A percentile compares a stretch with the other conserved stretches of the same genome.
Conservation (phyloP, 176 grass and related monocot genomes). For the Carex scoparia region DNA sequence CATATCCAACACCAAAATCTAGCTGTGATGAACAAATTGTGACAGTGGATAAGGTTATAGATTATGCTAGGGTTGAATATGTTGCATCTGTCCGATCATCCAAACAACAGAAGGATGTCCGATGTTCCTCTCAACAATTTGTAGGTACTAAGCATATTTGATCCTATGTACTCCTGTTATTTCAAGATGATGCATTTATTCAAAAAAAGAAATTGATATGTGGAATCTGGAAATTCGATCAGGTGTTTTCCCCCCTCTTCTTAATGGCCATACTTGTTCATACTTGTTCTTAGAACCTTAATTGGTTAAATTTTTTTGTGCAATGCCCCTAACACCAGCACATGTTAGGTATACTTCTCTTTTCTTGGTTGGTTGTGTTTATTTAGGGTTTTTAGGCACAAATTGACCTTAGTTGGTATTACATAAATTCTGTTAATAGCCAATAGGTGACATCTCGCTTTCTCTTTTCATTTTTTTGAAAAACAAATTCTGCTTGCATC, state of each 20-base stretch:
- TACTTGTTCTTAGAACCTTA: neutral
- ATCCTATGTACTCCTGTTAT: neutral
- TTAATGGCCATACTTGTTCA: neutral
- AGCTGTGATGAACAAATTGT: conserved; percentile 34
- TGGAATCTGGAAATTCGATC: neutral
- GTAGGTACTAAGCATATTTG: conserved; percentile 20
- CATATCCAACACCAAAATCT: conserved; percentile 48
- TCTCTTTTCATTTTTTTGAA: neutral
- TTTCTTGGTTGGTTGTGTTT: neutral
- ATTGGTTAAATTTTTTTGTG: neutral
- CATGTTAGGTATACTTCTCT: neutral
- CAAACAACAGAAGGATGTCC: conserved; percentile 30
- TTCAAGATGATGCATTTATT: conserved; percentile 10
- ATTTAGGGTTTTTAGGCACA: neutral
- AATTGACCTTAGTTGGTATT: neutral
- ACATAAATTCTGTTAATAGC: neutral
- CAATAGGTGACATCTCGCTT: neutral
- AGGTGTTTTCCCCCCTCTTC: neutral
- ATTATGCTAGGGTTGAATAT: conserved; percentile 45
- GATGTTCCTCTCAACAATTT: conserved; percentile 40
- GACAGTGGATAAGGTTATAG: conserved; percentile 41
- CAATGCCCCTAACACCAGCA: neutral
- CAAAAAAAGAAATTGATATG: neutral
- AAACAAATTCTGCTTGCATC: too few species aligned
- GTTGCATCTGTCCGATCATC: conserved; percentile 28